Evolutionary conservation across 2,329 filamentous ascomycete genomes (phyloP).

Genomic region (Apiospora aurea): DNA sequence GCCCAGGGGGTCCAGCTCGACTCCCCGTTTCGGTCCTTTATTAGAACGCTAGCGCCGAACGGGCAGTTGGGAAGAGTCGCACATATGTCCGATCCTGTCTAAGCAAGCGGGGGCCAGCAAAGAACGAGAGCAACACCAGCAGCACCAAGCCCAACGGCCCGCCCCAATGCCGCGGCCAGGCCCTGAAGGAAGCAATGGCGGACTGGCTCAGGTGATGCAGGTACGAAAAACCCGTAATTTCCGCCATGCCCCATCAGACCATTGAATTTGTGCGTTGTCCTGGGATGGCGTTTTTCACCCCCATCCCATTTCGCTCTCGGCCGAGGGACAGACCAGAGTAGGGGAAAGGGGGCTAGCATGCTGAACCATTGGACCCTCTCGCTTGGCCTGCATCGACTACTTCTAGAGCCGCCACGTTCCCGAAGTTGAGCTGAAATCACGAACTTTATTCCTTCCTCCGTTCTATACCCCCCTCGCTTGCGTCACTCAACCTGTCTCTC

Average conservation of each 20-base stretch:
- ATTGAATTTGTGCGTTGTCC: not conserved
- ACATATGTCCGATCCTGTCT: not conserved
- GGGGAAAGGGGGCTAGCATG: not conserved
- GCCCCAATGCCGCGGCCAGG: not conserved
- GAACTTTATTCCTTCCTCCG: not conserved
- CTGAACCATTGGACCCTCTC: not conserved
- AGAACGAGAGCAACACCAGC: too few species aligned
- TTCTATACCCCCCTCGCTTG: not conserved
- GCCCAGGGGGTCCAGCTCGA: not conserved
- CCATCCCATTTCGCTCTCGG: not conserved
- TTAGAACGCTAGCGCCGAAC: not conserved
- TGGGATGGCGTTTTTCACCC: not conserved
- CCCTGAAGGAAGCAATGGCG: not conserved
- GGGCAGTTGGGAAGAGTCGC: not conserved
- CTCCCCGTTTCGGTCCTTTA: constrained; percentile 11
- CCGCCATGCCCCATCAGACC: not conserved
- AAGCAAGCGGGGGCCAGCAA: not conserved
- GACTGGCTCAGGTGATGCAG: not conserved
- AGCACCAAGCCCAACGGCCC: not conserved
- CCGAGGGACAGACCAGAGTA: not conserved
- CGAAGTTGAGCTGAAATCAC: not conserved
- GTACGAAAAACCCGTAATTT: not conserved
- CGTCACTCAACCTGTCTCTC: not conserved
- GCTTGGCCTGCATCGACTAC: constrained; percentile 8
- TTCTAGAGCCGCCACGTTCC: constrained; percentile 3